Evolutionary conservation across 139 green algal genomes (phyloP), one percentile per base, ranked within the genome.

Genomic region (Chlorella vulgaris): DNA sequence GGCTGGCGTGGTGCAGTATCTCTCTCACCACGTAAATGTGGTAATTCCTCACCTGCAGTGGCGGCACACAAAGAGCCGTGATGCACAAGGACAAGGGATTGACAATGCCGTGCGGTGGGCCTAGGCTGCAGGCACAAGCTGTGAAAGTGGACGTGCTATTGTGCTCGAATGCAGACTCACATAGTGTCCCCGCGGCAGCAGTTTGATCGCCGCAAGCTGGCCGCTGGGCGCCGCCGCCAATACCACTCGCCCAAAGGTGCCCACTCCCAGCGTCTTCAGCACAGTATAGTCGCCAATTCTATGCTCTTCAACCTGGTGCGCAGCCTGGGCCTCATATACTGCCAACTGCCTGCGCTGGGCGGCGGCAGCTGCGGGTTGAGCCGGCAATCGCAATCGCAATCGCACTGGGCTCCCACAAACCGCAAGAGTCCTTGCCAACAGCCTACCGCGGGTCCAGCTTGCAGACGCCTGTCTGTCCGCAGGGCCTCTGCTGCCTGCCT

Each of bases 1-100:
- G 76, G 24, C 63, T 80, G 55, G 75, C 76, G 66, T 93, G 89
- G 69, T 90, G 84, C 70, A 91, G 7, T 28, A 93, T 89, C 61
- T 92, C 88, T 28, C 87, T 50, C 62, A 81, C 74, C 10, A 93
- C 82, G 33, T 87, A 87, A 2, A 58, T 87, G 3, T 66, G 79
- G 60, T 87, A 82, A 7, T 15, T 28, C 36, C 29, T 22, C 1
- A 88, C 66, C 74, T 83, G 71, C 40, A 43, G 18, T 4, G 22
- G 21, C 8, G 15, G 29, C 8, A 26, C 13, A 5, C 3, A 18
- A 29, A 40, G 13, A 68, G 1, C n/a, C n/a, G n/a, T n/a, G n/a
- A n/a, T n/a, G n/a, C n/a, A n/a, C n/a, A n/a, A n/a, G n/a, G n/a
- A n/a, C n/a, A n/a, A n/a, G n/a, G n/a, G n/a, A n/a, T n/a, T n/a